Percentiles rank a stretch among this genome's conserved stretches.
Evolutionary conservation across 306 rosid species (phyloP).

Genomic region (Luffa aegyptiaca): DNA sequence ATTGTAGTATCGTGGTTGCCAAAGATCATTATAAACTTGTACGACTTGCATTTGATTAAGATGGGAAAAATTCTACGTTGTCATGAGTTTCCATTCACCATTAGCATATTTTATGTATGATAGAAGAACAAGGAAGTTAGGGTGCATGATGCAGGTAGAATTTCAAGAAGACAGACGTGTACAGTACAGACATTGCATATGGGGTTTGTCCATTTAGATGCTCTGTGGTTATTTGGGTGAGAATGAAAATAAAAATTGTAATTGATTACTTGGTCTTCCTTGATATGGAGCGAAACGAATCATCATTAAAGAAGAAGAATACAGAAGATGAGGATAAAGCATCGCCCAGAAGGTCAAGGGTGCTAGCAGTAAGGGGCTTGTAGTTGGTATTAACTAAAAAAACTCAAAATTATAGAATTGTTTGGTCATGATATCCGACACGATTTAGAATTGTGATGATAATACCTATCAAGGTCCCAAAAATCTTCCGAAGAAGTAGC

Average conservation of each 20-base stretch:
- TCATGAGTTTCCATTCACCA: neutral
- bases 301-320: neutral
- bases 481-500: neutral
- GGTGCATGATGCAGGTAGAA: neutral
- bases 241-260: neutral
- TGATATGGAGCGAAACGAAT: neutral
- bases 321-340: neutral
- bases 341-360: neutral
- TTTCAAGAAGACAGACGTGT: neutral
- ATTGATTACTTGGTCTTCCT: neutral
- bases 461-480: neutral
- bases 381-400: neutral
- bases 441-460: neutral
- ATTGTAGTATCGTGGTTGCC: neutral
- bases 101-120: neutral
- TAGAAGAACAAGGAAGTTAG: neutral
- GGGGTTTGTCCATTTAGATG: neutral
- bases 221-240: neutral
- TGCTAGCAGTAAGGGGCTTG: neutral
- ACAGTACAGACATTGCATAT: neutral
- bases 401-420: neutral
- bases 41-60: neutral
- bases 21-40: neutral
- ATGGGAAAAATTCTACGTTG: neutral
- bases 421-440: neutral